These are phyloP conservation scores for Ricinus communis DNA, from an alignment of 345 rosid species.

Conservation along the genomic window DNA sequence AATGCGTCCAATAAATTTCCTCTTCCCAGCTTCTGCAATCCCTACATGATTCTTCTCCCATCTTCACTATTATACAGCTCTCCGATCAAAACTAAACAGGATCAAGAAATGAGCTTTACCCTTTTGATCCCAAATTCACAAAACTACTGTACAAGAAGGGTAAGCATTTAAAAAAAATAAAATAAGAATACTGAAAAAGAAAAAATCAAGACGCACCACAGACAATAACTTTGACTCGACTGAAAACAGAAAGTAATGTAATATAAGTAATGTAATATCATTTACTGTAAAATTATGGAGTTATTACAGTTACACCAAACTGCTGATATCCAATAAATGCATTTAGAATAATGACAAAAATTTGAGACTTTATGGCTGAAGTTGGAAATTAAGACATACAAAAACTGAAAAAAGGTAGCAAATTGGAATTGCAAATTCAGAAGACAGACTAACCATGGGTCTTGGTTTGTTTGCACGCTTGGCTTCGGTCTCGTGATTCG, in stretches of 20 bases:
- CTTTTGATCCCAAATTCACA: not conserved
- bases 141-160: not conserved
- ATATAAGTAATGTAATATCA: too few relatives aligned
- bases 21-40: slow-evolving; percentile 72
- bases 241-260: not conserved
- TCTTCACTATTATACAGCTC: slow-evolving; percentile 19
- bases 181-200: not conserved
- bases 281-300: too few relatives aligned
- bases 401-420: not conserved
- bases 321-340: not conserved
- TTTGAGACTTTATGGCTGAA: not conserved
- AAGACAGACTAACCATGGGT: too few relatives aligned
- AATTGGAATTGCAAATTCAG: too few relatives aligned
- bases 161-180: not conserved
- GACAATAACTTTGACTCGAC: not conserved
- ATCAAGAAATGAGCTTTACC: too few relatives aligned
- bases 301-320: not conserved
- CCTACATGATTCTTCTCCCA: slow-evolving; percentile 41
- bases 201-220: not conserved
- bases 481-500: too few relatives aligned
- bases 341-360: not conserved
- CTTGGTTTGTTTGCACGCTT: too few relatives aligned
- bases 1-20: slow-evolving; percentile 72
- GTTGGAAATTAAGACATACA: not conserved
- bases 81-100: not conserved